Base-by-base conservation (phyloP, 2,329 filamentous ascomycete genomes). In the Colletotrichum trifolii region DNA sequence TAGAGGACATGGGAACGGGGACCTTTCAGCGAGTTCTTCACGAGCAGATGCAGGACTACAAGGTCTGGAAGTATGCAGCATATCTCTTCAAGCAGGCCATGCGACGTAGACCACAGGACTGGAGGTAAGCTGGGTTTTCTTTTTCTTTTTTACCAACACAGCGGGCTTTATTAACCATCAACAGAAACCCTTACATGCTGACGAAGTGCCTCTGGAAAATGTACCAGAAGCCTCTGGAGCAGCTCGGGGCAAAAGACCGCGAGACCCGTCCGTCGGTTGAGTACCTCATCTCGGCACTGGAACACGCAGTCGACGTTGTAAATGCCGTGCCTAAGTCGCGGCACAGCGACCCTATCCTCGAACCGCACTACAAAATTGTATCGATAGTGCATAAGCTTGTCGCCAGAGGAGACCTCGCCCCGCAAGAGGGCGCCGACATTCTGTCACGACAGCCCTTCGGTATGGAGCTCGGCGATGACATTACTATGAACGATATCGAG, bases 321-420 rank as follows among this genome's bases (percentile, higher is more conserved):
- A 78, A 80, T 7, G 80, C 79, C 15, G 76, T 85, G 36, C 83
- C 84, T 35, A 87, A 87, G 68, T 84, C 85, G 5, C 80, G 85
- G 12, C 81, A 83, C 73, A 89, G 84, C 17, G 93, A 97, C 66
- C 93, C 92, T 0, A 89, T 96, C 33, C 84, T 97, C 13, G 94
- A 97, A 74, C 94, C 94, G 4, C 94, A 97, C 74, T 97, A 96
- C 82, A 97, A 97, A 78, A 89, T 97, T 17, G 86, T 96, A 40
- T 91, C 92, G 2, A 82, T 96, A 25, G 79, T 94, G 7, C 89
- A 96, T 79, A 97, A 97, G 76, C 84, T 97, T 33, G 91, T 96
- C 13, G 82, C 81, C 39, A 78, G 81, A 12, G 77, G 79, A 12
- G 82, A 86, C 36, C 70, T 88, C 6, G 67, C 77, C 2, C 77